Conservation (phyloP, 805 yeast species). For the Kluyveromyces wickerhamii region DNA sequence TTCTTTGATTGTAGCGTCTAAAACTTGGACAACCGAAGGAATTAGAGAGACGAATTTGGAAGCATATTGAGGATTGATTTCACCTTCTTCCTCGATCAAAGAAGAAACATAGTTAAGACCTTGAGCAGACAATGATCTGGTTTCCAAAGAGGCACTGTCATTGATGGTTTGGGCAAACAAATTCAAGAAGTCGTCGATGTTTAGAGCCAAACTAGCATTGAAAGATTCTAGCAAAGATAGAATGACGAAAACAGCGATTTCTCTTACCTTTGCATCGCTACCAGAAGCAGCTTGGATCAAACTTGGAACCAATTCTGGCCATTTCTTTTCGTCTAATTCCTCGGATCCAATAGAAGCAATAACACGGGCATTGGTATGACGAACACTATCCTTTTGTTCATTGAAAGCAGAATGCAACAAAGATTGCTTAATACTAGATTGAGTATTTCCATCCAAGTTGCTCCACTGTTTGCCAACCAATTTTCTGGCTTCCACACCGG, state of each 20-base stretch:
- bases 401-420: conserved; percentile 61
- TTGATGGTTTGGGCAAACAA: conserved; percentile 65
- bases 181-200: conserved; percentile 58
- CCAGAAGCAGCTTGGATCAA: conserved; percentile 62
- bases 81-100: conserved; percentile 54
- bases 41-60: conserved; percentile 53
- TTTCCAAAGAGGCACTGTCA: conserved; percentile 54
- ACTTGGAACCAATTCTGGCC: conserved; percentile 72
- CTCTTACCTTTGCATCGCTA: conserved; percentile 50
- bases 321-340: conserved; percentile 59
- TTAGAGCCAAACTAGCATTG: conserved; percentile 48
- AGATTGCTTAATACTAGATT: conserved; percentile 57
- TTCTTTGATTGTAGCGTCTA: conserved; percentile 61
- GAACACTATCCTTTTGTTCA: conserved; percentile 55
- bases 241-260: conserved; percentile 75
- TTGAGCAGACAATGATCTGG: conserved; percentile 75
- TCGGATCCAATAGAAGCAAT: conserved; percentile 75
- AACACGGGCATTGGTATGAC: conserved; percentile 87
- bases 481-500: conserved; percentile 96
- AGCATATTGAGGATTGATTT: conserved; percentile 39
- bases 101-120: conserved; percentile 64
- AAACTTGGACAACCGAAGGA: conserved; percentile 74
- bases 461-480: conserved; percentile 67
- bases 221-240: conserved; percentile 69
- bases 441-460: conserved; percentile 35